Conservation (phyloP, 352 stramenopile species). For the Globisporangium yorkense region DNA sequence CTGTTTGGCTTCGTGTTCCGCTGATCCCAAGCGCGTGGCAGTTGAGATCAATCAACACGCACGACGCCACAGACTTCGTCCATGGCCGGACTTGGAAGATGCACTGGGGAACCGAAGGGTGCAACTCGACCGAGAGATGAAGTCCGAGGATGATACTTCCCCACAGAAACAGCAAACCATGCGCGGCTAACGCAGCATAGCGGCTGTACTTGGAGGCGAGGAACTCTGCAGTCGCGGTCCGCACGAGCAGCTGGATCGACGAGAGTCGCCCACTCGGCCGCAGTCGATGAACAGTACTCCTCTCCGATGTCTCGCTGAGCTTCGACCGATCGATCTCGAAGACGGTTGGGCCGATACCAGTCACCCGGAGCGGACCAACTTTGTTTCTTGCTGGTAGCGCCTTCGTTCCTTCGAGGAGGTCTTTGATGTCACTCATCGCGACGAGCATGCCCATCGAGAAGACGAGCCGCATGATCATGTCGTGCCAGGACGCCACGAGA, state of each 20-base stretch:
- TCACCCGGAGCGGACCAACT: background rate
- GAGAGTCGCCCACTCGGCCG: background rate
- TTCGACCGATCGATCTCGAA: background rate
- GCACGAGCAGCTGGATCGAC: background rate
- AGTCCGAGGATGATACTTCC: slow-evolving; percentile 13
- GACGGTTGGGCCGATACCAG: background rate
- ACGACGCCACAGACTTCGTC: slow-evolving; percentile 17
- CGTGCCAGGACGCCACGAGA: slow-evolving; percentile 27
- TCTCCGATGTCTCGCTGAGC: background rate
- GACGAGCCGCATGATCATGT: slow-evolving; percentile 24
- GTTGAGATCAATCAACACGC: slow-evolving; percentile 20
- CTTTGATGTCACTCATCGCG: slow-evolving; percentile 28
- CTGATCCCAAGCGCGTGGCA: slow-evolving; percentile 13
- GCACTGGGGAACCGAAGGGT: slow-evolving; percentile 8
- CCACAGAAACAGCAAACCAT: slow-evolving; percentile 17
- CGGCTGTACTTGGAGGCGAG: background rate
- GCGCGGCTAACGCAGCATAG: background rate
- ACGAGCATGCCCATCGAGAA: slow-evolving; percentile 30
- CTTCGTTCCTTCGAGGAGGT: slow-evolving; percentile 7
- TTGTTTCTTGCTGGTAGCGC: background rate
- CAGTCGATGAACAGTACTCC: background rate
- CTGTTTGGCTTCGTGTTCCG: slow-evolving; percentile 10
- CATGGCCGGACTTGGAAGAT: slow-evolving; percentile 24
- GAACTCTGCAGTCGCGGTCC: background rate
- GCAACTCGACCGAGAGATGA: slow-evolving; percentile 12